Evolutionary conservation across 257 asterid species (phyloP).

Genomic region (Penstemon newberryi): DNA sequence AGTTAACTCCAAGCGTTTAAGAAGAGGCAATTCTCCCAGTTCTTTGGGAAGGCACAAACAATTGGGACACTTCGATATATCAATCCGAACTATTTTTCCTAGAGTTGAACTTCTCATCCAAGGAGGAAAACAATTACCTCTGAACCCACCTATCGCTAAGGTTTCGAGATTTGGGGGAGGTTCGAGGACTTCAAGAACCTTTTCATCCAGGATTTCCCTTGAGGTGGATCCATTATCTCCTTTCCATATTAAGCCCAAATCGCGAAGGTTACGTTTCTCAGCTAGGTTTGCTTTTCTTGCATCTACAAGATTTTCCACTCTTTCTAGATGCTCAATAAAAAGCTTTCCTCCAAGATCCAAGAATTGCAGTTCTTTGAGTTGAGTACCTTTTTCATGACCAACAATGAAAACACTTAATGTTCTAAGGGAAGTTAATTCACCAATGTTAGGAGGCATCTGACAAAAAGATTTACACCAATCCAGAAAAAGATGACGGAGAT

Average conservation of each 20-base stretch:
- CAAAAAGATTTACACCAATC: slow-evolving; percentile 20
- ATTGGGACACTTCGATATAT: not conserved
- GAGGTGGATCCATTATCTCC: not conserved
- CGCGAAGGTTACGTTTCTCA: slow-evolving; percentile 25
- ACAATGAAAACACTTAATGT: slow-evolving; percentile 32
- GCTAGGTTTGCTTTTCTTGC: slow-evolving; percentile 8
- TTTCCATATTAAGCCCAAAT: slow-evolving; percentile 22
- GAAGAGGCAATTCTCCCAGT: slow-evolving; percentile 24
- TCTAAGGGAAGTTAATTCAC: slow-evolving; percentile 31
- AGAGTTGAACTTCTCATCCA: slow-evolving; percentile 29
- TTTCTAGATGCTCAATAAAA: slow-evolving; percentile 15
- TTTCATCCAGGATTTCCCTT: slow-evolving; percentile 11
- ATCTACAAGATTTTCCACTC: slow-evolving; percentile 8
- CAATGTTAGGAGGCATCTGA: slow-evolving; percentile 29
- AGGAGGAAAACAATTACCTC: slow-evolving; percentile 8
- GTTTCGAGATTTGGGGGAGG: slow-evolving; percentile 21
- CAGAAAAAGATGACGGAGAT: slow-evolving; percentile 34
- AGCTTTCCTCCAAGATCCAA: slow-evolving; percentile 27
- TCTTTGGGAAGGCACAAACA: slow-evolving; percentile 9
- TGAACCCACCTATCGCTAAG: slow-evolving; percentile 8
- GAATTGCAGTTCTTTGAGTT: slow-evolving; percentile 29
- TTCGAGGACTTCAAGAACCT: slow-evolving; percentile 28
- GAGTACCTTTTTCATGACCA: slow-evolving; percentile 23
- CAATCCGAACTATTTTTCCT: slow-evolving; percentile 4
- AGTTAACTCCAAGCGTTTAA: not conserved